Evolutionary conservation across 2,329 filamentous ascomycete genomes (phyloP).

Genomic region (Aureobasidium zeae): DNA sequence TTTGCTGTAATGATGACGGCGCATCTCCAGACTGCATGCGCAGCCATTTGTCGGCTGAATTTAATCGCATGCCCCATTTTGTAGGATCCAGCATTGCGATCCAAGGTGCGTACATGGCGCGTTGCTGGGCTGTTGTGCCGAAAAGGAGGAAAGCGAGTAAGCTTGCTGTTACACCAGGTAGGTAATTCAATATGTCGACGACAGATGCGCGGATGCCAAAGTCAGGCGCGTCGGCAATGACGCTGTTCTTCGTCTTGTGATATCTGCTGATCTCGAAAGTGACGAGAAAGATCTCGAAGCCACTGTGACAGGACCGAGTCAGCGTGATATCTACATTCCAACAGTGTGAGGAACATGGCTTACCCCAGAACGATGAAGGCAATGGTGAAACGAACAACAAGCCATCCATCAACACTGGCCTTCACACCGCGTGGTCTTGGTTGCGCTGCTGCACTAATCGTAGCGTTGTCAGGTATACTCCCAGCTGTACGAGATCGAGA

Average conservation of each 20-base stretch:
- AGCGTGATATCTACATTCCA: background rate
- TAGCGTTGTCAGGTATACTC: too few relatives aligned
- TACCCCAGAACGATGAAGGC: conserved; percentile 18
- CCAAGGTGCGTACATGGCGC: conserved; percentile 15
- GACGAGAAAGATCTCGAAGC: conserved; percentile 19
- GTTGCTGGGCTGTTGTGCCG: conserved; percentile 19
- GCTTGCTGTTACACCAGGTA: conserved; percentile 16
- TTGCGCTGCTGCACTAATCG: too few relatives aligned
- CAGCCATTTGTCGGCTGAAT: background rate
- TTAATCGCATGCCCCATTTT: background rate
- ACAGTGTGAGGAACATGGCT: background rate
- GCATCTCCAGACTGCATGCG: background rate
- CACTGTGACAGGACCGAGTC: conserved; percentile 2
- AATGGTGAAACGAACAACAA: conserved; percentile 19
- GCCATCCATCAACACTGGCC: conserved; percentile 17
- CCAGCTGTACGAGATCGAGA: conserved; percentile 7
- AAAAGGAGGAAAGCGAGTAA: conserved; percentile 19
- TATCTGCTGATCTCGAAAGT: conserved; percentile 14
- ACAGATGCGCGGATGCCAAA: conserved; percentile 15
- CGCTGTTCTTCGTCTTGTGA: conserved; percentile 12
- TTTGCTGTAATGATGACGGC: background rate
- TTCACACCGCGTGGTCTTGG: conserved; percentile 1
- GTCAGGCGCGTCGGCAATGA: conserved; percentile 14
- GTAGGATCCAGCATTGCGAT: background rate
- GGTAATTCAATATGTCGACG: conserved; percentile 17